These are phyloP conservation scores for Trichoderma simmonsii DNA, from an alignment of 2,329 filamentous ascomycete genomes.

Conservation along the genomic window DNA sequence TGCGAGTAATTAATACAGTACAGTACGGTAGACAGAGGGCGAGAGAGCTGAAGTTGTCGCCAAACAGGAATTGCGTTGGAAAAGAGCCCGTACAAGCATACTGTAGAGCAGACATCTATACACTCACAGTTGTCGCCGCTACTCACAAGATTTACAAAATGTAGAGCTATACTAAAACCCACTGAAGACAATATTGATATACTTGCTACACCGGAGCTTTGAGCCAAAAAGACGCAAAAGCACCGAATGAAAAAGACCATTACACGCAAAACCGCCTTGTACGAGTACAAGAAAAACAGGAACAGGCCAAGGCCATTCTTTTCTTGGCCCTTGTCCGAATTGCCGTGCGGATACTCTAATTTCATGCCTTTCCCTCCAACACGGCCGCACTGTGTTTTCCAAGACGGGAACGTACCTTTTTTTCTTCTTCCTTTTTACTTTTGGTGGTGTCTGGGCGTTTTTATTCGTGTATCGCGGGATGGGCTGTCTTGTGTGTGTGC, in stretches of 20 bases:
- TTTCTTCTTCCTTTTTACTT: not conserved
- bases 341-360: slow-evolving; percentile 2
- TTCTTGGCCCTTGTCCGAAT: not conserved
- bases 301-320: not conserved
- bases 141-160: not conserved
- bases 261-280: no score
- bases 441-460: not conserved
- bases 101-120: not conserved
- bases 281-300: not conserved
- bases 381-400: not conserved
- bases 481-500: not conserved
- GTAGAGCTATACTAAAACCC: not conserved
- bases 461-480: not conserved
- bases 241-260: not conserved
- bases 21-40: not conserved
- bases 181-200: not conserved
- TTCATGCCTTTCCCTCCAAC: not conserved
- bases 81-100: not conserved
- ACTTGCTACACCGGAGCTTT: not conserved
- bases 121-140: not conserved
- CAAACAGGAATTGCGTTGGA: not conserved
- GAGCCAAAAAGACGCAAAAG: not conserved
- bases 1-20: slow-evolving; percentile 3
- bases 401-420: not conserved
- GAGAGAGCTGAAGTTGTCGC: not conserved